Evolutionary conservation across 495 filamentous ascomycete genomes (phyloP), one percentile per base, ranked within the genome.

Genomic region (Cudoniella acicularis): DNA sequence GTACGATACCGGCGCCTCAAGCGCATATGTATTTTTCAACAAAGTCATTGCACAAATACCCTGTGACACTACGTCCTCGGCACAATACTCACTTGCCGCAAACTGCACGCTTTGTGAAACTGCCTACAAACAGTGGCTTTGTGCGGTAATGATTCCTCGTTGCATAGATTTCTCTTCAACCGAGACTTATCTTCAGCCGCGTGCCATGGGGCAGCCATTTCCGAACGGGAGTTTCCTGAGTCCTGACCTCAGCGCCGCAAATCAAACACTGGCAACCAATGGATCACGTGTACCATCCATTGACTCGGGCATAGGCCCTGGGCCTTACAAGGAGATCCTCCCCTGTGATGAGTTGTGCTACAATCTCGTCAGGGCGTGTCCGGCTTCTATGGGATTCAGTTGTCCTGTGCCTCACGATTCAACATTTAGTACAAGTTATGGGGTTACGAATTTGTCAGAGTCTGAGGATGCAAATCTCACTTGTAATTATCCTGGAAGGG

Each of bases 111-210:
- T 92, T 73, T 99, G 94, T 72, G 84, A 77, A 8, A 58, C 62
- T 1, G 89, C 90, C 4, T 99, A 99, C 76, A 96, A 90, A 69
- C 73, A 85, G 62, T 99, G 94, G 94, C 85, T 99, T 42, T 99
- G 94, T 75, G 83, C 89, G 49, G 92, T 98, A 30, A 87, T 83
- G 13, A 94, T 99, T 63, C 94, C 94, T 0, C 87, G 89, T 42
- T 99, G 94, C 78, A 84, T 84, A 62, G 93, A 96, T 73, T 92
- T 87, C 63, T 84, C 81, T 50, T 82, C 77, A 23, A 51, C 63
- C 0, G 71, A 76, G 1, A 1, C 69, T 0, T 88, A 74, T 65
- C 81, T 92, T 1, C 81, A 86, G 54, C 74, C 81, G 4, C 87
- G 94, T 30, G 90, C 90, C 56, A 75, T 90, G 45, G 77, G 66